Conservation (phyloP, 2,329 filamentous ascomycete species). For the Aspergillus sp. region DNA sequence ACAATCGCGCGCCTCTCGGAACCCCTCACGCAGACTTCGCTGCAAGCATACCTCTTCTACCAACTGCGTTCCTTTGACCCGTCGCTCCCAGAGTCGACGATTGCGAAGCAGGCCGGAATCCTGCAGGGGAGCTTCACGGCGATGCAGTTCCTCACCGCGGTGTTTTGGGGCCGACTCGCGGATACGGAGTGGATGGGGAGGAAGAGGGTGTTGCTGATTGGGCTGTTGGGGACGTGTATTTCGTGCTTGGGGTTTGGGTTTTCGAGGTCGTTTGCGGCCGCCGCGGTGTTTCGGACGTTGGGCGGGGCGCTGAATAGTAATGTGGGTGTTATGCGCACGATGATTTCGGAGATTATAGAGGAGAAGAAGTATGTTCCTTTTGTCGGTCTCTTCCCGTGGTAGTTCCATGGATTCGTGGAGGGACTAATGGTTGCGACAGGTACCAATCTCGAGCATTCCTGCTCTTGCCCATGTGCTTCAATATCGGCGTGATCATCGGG, state of each 20-base stretch:
- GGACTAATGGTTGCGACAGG: slow-evolving; percentile 23
- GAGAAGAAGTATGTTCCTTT: slow-evolving; percentile 62
- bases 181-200: slow-evolving; percentile 70
- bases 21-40: slow-evolving; percentile 77
- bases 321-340: slow-evolving; percentile 73
- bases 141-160: slow-evolving; percentile 79
- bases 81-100: slow-evolving; percentile 61
- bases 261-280: slow-evolving; percentile 64
- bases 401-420: not conserved
- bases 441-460: slow-evolving; percentile 61
- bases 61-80: slow-evolving; percentile 80
- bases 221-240: slow-evolving; percentile 70
- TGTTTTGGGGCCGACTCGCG: slow-evolving; percentile 77
- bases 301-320: slow-evolving; percentile 74
- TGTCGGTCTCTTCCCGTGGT: not conserved
- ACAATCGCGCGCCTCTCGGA: slow-evolving; percentile 80
- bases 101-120: slow-evolving; percentile 77
- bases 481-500: slow-evolving; percentile 65
- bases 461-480: slow-evolving; percentile 70
- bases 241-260: slow-evolving; percentile 73
- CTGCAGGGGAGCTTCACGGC: slow-evolving; percentile 79
- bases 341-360: slow-evolving; percentile 72
- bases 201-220: slow-evolving; percentile 78
- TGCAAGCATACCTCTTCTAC: slow-evolving; percentile 84
- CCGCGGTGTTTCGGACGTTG: slow-evolving; percentile 67